Percentiles rank a stretch among this genome's conserved stretches.
phyloP scores from a whole-genome alignment of 2,329 filamentous ascomycete species.

The Fusarium secorum region DNA sequence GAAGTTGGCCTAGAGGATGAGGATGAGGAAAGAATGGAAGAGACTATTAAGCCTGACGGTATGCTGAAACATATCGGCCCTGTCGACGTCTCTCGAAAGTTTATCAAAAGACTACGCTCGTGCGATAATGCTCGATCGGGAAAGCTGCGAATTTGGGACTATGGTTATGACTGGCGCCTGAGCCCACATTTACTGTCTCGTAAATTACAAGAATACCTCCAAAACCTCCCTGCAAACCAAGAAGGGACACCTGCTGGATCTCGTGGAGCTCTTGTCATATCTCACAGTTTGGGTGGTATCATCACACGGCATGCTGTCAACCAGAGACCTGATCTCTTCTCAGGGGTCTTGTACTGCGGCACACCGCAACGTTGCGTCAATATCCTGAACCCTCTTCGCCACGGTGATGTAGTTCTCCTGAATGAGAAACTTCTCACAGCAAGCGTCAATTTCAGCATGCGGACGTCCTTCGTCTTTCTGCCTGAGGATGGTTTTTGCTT shows the following conservation, averaged over 20 bases:
- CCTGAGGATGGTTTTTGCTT: conserved; percentile 90
- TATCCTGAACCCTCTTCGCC: conserved; percentile 86
- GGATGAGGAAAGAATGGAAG: conserved; percentile 83
- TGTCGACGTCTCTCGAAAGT: conserved; percentile 83
- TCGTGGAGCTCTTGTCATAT: conserved; percentile 80
- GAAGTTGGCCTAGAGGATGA: conserved; percentile 83
- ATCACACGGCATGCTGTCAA: conserved; percentile 92
- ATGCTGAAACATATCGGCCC: conserved; percentile 93
- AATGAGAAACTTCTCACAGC: conserved; percentile 91
- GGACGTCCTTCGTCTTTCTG: conserved; percentile 84
- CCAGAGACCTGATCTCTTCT: conserved; percentile 81
- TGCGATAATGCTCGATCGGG: conserved; percentile 77
- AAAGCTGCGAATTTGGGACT: conserved; percentile 82
- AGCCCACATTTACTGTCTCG: conserved; percentile 79
- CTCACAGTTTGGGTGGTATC: conserved; percentile 86
- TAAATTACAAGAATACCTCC: conserved; percentile 76
- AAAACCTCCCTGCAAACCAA: conserved; percentile 77
- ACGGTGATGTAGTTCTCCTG: conserved; percentile 90
- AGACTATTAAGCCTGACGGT: conserved; percentile 83
- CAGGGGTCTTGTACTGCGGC: conserved; percentile 85
- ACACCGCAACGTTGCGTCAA: conserved; percentile 88
- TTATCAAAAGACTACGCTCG: conserved; percentile 79
- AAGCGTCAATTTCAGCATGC: conserved; percentile 90
- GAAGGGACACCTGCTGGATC: conserved; percentile 58
- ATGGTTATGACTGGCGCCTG: conserved; percentile 93